Conservation (phyloP, 2,329 filamentous ascomycete species). For the Apiospora sp. region DNA sequence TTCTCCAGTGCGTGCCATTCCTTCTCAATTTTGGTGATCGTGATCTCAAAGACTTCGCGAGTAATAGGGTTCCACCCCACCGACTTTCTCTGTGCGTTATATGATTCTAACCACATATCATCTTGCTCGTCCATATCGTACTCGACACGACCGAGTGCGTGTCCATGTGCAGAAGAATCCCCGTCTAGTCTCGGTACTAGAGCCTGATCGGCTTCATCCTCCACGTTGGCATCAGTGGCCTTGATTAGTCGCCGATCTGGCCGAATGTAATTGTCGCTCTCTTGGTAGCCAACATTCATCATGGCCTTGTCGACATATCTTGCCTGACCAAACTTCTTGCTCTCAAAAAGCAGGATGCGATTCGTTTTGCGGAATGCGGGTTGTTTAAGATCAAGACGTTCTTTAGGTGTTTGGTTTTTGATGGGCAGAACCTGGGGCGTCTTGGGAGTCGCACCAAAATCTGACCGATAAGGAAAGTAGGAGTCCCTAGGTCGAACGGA, state of each 20-base stretch:
- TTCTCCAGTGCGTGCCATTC: slow-evolving; percentile 98
- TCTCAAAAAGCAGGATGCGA: slow-evolving; percentile 82
- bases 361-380: slow-evolving; percentile 80
- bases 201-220: slow-evolving; percentile 64
- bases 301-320: slow-evolving; percentile 96
- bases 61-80: slow-evolving; percentile 84
- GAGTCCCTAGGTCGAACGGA: slow-evolving; percentile 58
- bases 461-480: slow-evolving; percentile 61
- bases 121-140: slow-evolving; percentile 99
- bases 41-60: slow-evolving; percentile 94
- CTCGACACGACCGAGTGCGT: slow-evolving; percentile 81
- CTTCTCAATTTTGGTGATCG: slow-evolving; percentile 98
- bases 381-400: slow-evolving; percentile 78
- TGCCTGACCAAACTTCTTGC: slow-evolving; percentile 83
- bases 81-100: slow-evolving; percentile 79
- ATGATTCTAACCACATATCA: slow-evolving; percentile 89
- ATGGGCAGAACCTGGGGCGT: slow-evolving; percentile 76
- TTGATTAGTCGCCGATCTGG: slow-evolving; percentile 77
- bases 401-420: slow-evolving; percentile 80
- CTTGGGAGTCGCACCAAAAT: slow-evolving; percentile 56
- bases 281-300: slow-evolving; percentile 95
- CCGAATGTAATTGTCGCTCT: slow-evolving; percentile 87
- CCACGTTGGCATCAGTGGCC: slow-evolving; percentile 64
- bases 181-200: slow-evolving; percentile 61
- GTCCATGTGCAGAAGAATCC: slow-evolving; percentile 55